Evolutionary conservation across 179 eudicot species (phyloP).

Genomic region (Gypsophila paniculata): DNA sequence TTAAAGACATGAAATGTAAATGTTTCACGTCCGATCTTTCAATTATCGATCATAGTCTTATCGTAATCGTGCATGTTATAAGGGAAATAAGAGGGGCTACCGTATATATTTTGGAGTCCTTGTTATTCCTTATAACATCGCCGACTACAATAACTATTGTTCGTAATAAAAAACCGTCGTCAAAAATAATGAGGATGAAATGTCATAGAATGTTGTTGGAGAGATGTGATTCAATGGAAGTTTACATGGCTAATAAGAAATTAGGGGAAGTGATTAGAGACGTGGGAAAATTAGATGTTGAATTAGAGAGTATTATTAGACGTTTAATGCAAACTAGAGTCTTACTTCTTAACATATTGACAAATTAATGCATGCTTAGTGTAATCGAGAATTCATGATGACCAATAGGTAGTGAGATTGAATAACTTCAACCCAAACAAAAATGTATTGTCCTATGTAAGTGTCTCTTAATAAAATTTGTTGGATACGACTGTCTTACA

Average conservation of each 20-base stretch:
- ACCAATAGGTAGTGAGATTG: no score
- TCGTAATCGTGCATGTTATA: slow-evolving; percentile 43
- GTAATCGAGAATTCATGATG: no score
- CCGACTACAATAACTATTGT: slow-evolving; percentile 30
- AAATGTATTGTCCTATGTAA: no score
- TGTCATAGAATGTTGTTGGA: slow-evolving; percentile 39
- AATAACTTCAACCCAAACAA: no score
- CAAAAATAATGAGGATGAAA: slow-evolving; percentile 38
- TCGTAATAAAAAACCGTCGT: slow-evolving; percentile 20
- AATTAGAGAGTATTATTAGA: slow-evolving; percentile 55
- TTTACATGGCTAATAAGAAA: slow-evolving; percentile 34
- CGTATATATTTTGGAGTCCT: slow-evolving; percentile 41
- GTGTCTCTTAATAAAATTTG: no score
- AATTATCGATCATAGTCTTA: slow-evolving; percentile 34
- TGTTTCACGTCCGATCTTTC: slow-evolving; percentile 23
- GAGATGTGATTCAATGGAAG: slow-evolving; percentile 37
- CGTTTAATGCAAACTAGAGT: slow-evolving; percentile 66
- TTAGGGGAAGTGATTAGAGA: slow-evolving; percentile 45
- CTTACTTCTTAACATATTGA: slow-evolving; percentile 63
- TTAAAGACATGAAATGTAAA: slow-evolving; percentile 38
- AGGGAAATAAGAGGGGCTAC: slow-evolving; percentile 51
- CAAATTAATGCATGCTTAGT: slow-evolving; percentile 18
- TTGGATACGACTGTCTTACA: no score
- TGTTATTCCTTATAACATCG: slow-evolving; percentile 40
- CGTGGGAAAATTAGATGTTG: slow-evolving; percentile 49